Base-by-base conservation (phyloP, 768 basidiomycete species). In the Lactifluus pinguis region DNA sequence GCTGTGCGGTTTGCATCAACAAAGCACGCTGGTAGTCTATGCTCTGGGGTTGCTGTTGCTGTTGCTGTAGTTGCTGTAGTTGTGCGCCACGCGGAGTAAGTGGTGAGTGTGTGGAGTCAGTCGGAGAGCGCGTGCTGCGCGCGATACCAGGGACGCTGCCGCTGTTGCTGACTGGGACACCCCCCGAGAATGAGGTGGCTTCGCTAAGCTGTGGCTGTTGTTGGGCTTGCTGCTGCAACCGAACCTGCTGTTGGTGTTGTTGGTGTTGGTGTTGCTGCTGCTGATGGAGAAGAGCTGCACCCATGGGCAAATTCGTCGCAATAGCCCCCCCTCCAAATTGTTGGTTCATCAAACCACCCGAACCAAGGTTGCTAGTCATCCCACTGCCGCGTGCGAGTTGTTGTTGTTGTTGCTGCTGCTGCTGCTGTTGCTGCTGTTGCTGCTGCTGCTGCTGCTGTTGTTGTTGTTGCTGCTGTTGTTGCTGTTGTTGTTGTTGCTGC, bases 81-180 rank as follows among this genome's bases (percentile, higher is more conserved):
- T 68, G 67, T 45, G 68, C 17, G 19, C 54, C 58, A 44, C 57
- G 72, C 29, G 76, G 75, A 5, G 74, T 76, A 67, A 75, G 74
- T 1, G 77, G 77, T 2, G 77, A 79, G 57, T 75, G 74, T 2
- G 76, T 74, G 39, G 78, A 75, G 61, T 89, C 87, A 17, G 86
- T 83, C n/a, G 88, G 88, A 45, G 88, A 89, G 57, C 87, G 78
- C 53, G 82, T 80, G 65, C 83, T 88, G 66, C 88, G 77, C 21
- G 87, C 85, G 55, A 90, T 90, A 13, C 87, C 87, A 0, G 86
- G 86, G 55, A 89, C 76, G 72, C 66, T 39, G 21, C 30, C 13
- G 17, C 25, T 72, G 68, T 53, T 72, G 68, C 62, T 72, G 38
- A 65, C 66, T 11, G 68, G 61, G 69, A 52, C 73, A 49, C 11